Conservation (phyloP, 139 green algal genomes). For the Micractinium sp. region DNA sequence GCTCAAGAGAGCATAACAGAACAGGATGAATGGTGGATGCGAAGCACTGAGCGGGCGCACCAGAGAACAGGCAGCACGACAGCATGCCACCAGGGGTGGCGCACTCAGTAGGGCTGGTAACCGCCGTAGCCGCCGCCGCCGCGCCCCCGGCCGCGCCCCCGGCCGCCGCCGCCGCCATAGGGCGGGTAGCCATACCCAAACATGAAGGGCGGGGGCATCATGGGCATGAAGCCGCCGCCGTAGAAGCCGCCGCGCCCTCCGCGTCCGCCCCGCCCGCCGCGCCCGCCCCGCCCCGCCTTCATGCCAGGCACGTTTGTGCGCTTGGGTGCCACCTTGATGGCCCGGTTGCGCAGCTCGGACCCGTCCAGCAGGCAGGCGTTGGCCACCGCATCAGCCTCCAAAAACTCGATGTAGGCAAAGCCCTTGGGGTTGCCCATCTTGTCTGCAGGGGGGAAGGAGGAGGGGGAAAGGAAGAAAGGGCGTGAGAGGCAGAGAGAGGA, state of each 20-base stretch:
- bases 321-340: slow-evolving; percentile 69
- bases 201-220: slow-evolving; percentile 51
- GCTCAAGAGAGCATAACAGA: no score
- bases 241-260: slow-evolving; percentile 57
- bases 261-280: slow-evolving; percentile 43
- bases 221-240: slow-evolving; percentile 44
- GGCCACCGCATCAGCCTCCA: slow-evolving; percentile 93
- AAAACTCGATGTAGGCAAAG: slow-evolving; percentile 98
- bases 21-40: no score
- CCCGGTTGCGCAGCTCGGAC: slow-evolving; percentile 29
- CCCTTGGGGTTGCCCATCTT: slow-evolving; percentile 94
- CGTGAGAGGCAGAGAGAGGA: not conserved
- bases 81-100: no score
- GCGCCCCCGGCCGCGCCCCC: slow-evolving; percentile 32
- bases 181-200: slow-evolving; percentile 40
- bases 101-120: slow-evolving; percentile 26
- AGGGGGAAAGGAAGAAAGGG: not conserved
- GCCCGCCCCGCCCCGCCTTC: slow-evolving; percentile 65
- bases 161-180: slow-evolving; percentile 27
- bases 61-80: no score
- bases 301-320: slow-evolving; percentile 95
- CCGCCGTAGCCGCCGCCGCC: slow-evolving; percentile 8
- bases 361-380: slow-evolving; percentile 81
- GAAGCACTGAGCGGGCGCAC: no score
- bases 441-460: slow-evolving; percentile 56